Conservation (phyloP, 805 yeast genomes). For the Starmera quercuum region DNA sequence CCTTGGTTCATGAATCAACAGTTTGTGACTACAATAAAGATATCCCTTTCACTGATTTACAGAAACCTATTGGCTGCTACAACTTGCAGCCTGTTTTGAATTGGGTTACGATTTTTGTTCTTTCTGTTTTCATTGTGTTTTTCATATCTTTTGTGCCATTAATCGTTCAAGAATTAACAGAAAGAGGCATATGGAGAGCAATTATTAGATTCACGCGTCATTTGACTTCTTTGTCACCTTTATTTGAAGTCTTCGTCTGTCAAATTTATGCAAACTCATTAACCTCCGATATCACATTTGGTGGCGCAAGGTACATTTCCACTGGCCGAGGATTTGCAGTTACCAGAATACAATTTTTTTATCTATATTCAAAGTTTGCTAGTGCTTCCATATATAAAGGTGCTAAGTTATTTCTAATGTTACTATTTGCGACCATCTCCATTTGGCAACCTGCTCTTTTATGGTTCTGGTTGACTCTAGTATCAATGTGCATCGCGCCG, state of each 20-base stretch:
- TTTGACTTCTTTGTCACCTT: conserved; percentile 73
- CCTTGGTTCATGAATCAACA: conserved; percentile 67
- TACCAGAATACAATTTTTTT: conserved; percentile 64
- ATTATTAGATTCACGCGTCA: conserved; percentile 64
- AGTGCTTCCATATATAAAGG: conserved; percentile 75
- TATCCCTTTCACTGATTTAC: conserved; percentile 66
- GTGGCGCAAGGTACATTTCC: conserved; percentile 87
- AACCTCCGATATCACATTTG: conserved; percentile 69
- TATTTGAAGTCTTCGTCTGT: conserved; percentile 93
- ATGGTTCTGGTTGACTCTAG: conserved; percentile 69
- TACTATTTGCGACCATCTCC: conserved; percentile 68
- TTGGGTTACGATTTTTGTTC: conserved; percentile 85
- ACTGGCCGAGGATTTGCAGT: conserved; percentile 95
- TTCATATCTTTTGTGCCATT: conserved; percentile 87
- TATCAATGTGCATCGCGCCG: conserved; percentile 63
- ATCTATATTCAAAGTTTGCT: conserved; percentile 71
- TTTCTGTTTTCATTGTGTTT: conserved; percentile 88
- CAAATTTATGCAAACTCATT: conserved; percentile 83
- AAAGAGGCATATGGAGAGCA: conserved; percentile 78
- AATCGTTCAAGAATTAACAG: conserved; percentile 79
- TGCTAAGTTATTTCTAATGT: conserved; percentile 54
- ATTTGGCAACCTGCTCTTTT: conserved; percentile 74
- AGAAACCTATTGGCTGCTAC: conserved; percentile 77
- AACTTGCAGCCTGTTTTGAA: conserved; percentile 77
- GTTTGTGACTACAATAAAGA: conserved; percentile 59